phyloP scores from a whole-genome alignment of 2,329 filamentous ascomycete genomes.

The Monosporascus sp. region DNA sequence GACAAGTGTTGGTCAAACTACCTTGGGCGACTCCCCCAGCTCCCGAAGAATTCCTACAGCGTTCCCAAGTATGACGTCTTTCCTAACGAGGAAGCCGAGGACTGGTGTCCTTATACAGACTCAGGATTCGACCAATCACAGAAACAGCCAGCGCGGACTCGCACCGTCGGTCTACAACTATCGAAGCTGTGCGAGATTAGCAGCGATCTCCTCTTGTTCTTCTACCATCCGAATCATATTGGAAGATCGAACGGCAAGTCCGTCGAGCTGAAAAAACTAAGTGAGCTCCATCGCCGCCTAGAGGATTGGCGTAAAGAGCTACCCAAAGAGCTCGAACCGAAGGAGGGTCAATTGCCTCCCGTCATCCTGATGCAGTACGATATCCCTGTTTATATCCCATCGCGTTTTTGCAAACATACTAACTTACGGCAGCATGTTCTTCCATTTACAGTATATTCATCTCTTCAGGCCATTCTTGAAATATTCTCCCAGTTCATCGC shows the following conservation, averaged over 20 bases:
- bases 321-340: constrained; percentile 82
- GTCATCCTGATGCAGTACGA: constrained; percentile 78
- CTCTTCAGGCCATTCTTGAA: constrained; percentile 93
- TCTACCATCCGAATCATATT: constrained; percentile 77
- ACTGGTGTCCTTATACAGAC: constrained; percentile 88
- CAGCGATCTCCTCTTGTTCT: constrained; percentile 80
- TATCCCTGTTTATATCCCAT: not conserved
- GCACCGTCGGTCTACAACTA: constrained; percentile 77
- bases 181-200: constrained; percentile 87
- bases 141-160: constrained; percentile 75
- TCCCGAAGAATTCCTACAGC: constrained; percentile 74
- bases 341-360: constrained; percentile 82
- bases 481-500: constrained; percentile 76
- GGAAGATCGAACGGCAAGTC: constrained; percentile 66
- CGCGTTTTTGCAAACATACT: constrained; percentile 8
- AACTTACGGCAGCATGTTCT: constrained; percentile 74
- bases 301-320: constrained; percentile 85
- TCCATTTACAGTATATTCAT: constrained; percentile 91
- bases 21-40: constrained; percentile 81
- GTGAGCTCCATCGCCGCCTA: constrained; percentile 82
- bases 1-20: constrained; percentile 99
- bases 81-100: constrained; percentile 77
- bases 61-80: constrained; percentile 89
- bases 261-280: constrained; percentile 84
- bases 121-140: constrained; percentile 67